Base-by-base conservation (phyloP, 306 rosid genomes). In the Cucumis cinereus region DNA sequence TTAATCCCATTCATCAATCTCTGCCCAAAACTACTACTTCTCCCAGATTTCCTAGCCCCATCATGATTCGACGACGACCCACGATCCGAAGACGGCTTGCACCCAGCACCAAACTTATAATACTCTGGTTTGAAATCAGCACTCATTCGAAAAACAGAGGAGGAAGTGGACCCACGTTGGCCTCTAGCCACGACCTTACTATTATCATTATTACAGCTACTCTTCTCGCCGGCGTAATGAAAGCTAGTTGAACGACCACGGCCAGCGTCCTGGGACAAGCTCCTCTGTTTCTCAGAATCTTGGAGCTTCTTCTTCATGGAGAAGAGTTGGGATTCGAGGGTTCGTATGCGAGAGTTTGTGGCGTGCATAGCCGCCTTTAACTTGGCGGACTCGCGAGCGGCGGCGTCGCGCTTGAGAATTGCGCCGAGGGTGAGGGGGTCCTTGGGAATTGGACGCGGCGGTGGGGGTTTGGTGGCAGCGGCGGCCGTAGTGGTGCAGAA, bases 331-430 rank as follows among this genome's bases (percentile, higher is more conserved):
- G 81, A 85, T 73, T 93, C 96, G 6, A 91, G 86, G 85, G 77
- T 84, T 3, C 79, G 85, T 50, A 93, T 86, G 6, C 97, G 86
- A 23, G 79, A 77, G 84, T 81, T 78, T 0, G 97, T 93, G 56
- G 93, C 90, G 2, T 87, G 87, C 87, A 91, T 86, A 0, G 91
- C 80, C 49, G 85, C 85, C 82, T 79, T 87, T n/a, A 93, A 84
- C 79, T 79, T 87, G 0, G 82, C 75, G 0, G 90, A 75, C n/a
- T 91, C 89, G 47, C 85, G 86, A 20, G 56, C 28, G 11, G 86
- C 80, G 0, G 83, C 83, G 59, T 91, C 98, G 1, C 81, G 93
- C 13, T 85, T 79, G 30, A 91, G 90, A 63, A 88, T 54, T 1
- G 88, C 82, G 17, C 93, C 87, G 1, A 93, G 87, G 0, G 93